These are phyloP conservation scores for Suillus subaureus DNA, from an alignment of 768 basidiomycete species.

Conservation along the genomic window DNA sequence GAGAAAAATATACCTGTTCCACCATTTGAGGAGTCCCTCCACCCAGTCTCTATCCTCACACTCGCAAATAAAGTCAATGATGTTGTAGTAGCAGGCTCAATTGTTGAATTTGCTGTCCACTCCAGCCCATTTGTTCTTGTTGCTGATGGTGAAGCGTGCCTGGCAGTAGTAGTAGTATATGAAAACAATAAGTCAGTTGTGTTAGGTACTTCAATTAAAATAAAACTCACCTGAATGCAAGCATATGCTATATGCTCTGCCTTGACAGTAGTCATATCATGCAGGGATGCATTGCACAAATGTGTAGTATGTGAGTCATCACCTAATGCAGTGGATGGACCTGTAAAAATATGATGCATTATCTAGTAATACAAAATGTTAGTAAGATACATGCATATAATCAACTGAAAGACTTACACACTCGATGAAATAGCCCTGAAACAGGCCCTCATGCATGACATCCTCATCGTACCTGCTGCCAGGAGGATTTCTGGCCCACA, in stretches of 20 bases:
- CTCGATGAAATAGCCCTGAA: conserved; percentile 9
- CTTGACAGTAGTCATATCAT: conserved; percentile 1
- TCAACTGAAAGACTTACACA: not conserved
- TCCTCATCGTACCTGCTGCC: not conserved
- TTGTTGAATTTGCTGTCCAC: conserved; percentile 12
- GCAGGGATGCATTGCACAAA: conserved; percentile 1
- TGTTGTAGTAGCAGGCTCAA: conserved; percentile 9
- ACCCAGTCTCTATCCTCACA: too few relatives aligned
- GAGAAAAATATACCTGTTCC: too few relatives aligned
- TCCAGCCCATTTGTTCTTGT: conserved; percentile 2
- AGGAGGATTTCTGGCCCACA: conserved; percentile 5
- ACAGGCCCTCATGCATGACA: conserved; percentile 4
- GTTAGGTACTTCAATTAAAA: too few relatives aligned
- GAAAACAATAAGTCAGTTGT: too few relatives aligned
- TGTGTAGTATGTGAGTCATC: not conserved
- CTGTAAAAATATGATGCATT: conserved; percentile 8
- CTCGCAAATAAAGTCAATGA: too few relatives aligned
- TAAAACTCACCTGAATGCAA: not conserved
- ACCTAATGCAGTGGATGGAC: conserved; percentile 2
- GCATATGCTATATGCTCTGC: conserved; percentile 12
- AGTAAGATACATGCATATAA: not conserved
- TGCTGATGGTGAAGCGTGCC: too few relatives aligned
- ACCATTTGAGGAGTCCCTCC: too few relatives aligned
- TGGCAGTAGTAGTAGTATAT: too few relatives aligned
- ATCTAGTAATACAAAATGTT: not conserved